Evolutionary conservation across 139 green algal species (phyloP).

Genomic region (Picochlorum sp.): DNA sequence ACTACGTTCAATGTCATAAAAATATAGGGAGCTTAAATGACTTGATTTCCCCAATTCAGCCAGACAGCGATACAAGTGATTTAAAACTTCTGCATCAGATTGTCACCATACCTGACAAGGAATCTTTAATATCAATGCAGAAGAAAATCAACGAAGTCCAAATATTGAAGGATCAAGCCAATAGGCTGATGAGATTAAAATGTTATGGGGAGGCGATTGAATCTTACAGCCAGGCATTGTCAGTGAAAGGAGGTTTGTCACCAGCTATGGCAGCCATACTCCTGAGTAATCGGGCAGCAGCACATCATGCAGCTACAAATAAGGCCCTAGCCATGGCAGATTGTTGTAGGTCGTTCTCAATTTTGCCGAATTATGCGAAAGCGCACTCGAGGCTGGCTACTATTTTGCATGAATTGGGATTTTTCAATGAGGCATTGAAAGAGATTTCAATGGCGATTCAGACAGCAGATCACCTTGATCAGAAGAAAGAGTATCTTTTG

Average conservation of each 20-base stretch:
- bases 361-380: slow-evolving; percentile 56
- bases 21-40: slow-evolving; percentile 1
- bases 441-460: slow-evolving; percentile 14
- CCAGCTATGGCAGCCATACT: slow-evolving; percentile 57
- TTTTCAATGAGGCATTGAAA: slow-evolving; percentile 20
- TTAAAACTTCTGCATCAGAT: no score
- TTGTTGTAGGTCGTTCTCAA: slow-evolving; percentile 53
- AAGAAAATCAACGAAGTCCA: slow-evolving; percentile 12
- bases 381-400: slow-evolving; percentile 25
- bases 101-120: no score
- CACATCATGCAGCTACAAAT: slow-evolving; percentile 36
- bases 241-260: slow-evolving; percentile 13
- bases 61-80: no score
- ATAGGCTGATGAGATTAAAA: slow-evolving; percentile 37
- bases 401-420: slow-evolving; percentile 34
- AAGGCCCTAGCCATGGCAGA: slow-evolving; percentile 60
- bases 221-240: slow-evolving; percentile 41
- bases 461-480: not conserved
- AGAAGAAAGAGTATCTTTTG: slow-evolving; percentile 9
- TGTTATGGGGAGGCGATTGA: slow-evolving; percentile 28
- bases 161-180: slow-evolving; percentile 45
- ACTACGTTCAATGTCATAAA: not conserved
- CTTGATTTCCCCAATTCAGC: no score
- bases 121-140: no score
- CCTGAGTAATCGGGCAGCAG: slow-evolving; percentile 69